phyloP scores from a whole-genome alignment of 768 basidiomycete genomes.

The Kwoniella europaea region DNA sequence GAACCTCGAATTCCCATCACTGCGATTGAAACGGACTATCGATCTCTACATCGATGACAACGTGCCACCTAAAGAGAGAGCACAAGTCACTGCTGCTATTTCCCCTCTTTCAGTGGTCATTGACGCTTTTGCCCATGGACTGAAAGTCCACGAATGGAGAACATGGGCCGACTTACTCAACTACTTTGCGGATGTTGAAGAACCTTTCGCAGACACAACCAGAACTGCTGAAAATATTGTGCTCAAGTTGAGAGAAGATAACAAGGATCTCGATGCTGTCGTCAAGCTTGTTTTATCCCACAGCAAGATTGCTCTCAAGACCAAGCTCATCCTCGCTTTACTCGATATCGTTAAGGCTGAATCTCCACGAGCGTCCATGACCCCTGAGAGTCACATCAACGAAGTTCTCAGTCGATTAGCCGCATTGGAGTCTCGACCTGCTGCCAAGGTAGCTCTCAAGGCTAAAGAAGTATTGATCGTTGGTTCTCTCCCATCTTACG shows the following conservation, averaged over 20 bases:
- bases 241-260: slow-evolving; percentile 82
- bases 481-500: slow-evolving; percentile 94
- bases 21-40: slow-evolving; percentile 80
- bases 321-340: slow-evolving; percentile 80
- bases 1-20: slow-evolving; percentile 82
- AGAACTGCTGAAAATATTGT: slow-evolving; percentile 81
- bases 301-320: slow-evolving; percentile 91
- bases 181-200: slow-evolving; percentile 83
- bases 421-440: slow-evolving; percentile 87
- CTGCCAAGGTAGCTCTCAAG: slow-evolving; percentile 87
- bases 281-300: slow-evolving; percentile 87
- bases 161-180: slow-evolving; percentile 74
- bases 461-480: slow-evolving; percentile 96
- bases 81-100: slow-evolving; percentile 77
- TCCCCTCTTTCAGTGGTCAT: slow-evolving; percentile 73
- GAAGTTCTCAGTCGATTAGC: slow-evolving; percentile 80
- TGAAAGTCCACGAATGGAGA: slow-evolving; percentile 80
- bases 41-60: slow-evolving; percentile 83
- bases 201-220: slow-evolving; percentile 81
- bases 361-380: slow-evolving; percentile 69
- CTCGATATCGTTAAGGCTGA: slow-evolving; percentile 88
- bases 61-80: slow-evolving; percentile 76
- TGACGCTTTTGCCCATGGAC: slow-evolving; percentile 77
- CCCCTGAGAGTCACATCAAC: slow-evolving; percentile 73
- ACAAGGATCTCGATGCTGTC: slow-evolving; percentile 91